These are phyloP conservation scores for Crithidia thermophila DNA, from an alignment of 208 protist genomes.

Conservation along the genomic window DNA sequence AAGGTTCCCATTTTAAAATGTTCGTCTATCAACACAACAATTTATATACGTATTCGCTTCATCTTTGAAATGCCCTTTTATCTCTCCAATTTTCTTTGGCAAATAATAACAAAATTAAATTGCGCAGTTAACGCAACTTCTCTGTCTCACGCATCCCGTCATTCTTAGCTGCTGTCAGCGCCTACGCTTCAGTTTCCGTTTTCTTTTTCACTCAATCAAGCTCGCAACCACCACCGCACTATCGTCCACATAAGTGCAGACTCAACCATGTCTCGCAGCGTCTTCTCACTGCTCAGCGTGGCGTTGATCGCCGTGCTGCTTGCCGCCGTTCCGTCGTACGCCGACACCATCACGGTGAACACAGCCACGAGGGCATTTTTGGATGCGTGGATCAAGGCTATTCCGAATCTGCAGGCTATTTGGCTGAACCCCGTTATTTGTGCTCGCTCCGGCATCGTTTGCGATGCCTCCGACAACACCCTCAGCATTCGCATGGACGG, in stretches of 20 bases:
- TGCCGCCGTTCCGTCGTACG: slow-evolving; percentile 3
- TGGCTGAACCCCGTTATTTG: slow-evolving; percentile 25
- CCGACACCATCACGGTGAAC: slow-evolving; percentile 16
- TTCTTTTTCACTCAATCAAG: too few species aligned
- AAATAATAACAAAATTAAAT: too few species aligned
- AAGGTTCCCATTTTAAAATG: too few species aligned
- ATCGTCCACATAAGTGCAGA: neutral
- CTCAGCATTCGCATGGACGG: slow-evolving; percentile 24
- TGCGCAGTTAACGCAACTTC: too few species aligned
- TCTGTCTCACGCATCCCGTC: too few species aligned
- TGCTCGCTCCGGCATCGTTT: slow-evolving; percentile 23
- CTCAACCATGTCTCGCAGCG: slow-evolving; percentile 6
- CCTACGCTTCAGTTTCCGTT: too few species aligned
- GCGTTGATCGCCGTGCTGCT: slow-evolving; percentile 10
- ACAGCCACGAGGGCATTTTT: neutral
- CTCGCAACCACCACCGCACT: too few species aligned
- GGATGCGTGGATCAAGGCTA: slow-evolving; percentile 13
- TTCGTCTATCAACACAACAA: too few species aligned
- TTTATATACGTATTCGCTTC: too few species aligned
- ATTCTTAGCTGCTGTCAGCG: too few species aligned
- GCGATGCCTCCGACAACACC: neutral
- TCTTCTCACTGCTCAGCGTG: slow-evolving; percentile 1
- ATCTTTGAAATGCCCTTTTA: too few species aligned
- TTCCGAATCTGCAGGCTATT: slow-evolving; percentile 26
- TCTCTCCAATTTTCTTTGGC: too few species aligned